These are phyloP conservation scores for Ogataea zsoltii DNA, from an alignment of 805 yeast genomes.

Conservation along the genomic window DNA sequence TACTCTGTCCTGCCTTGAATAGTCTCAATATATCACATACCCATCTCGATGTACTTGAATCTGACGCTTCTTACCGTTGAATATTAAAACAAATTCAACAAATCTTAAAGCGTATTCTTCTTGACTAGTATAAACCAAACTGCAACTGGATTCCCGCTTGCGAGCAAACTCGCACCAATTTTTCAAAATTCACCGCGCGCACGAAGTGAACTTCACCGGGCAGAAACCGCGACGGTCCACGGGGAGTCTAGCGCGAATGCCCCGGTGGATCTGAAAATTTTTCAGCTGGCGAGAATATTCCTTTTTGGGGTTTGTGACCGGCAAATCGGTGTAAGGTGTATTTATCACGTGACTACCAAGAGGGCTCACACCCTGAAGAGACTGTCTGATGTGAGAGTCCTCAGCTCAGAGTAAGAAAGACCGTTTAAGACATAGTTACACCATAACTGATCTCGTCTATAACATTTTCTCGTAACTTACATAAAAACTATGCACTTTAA, in stretches of 20 bases:
- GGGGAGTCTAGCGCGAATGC: neutral
- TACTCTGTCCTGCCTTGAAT: too few relatives aligned
- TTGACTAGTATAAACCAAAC: constrained; percentile 5
- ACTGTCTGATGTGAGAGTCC: too few relatives aligned
- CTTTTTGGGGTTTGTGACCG: neutral
- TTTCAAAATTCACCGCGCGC: constrained; percentile 3
- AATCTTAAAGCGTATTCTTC: neutral
- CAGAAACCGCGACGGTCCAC: neutral
- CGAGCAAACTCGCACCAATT: constrained; percentile 1
- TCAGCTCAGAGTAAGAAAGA: too few relatives aligned
- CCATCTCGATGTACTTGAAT: constrained; percentile 19
- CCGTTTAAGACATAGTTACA: too few relatives aligned
- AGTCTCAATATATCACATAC: constrained; percentile 14
- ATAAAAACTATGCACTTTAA: neutral
- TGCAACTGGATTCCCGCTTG: neutral
- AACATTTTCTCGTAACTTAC: too few relatives aligned
- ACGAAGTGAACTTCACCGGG: too few relatives aligned
- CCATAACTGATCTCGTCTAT: too few relatives aligned
- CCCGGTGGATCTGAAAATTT: neutral
- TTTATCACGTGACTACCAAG: too few relatives aligned
- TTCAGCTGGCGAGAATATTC: neutral
- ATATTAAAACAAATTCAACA: neutral
- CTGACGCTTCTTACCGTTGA: constrained; percentile 1
- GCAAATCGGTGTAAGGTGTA: neutral
- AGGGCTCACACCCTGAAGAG: too few relatives aligned